Evolutionary conservation across 768 basidiomycete genomes (phyloP).

Genomic region (Amanita fuliginea): DNA sequence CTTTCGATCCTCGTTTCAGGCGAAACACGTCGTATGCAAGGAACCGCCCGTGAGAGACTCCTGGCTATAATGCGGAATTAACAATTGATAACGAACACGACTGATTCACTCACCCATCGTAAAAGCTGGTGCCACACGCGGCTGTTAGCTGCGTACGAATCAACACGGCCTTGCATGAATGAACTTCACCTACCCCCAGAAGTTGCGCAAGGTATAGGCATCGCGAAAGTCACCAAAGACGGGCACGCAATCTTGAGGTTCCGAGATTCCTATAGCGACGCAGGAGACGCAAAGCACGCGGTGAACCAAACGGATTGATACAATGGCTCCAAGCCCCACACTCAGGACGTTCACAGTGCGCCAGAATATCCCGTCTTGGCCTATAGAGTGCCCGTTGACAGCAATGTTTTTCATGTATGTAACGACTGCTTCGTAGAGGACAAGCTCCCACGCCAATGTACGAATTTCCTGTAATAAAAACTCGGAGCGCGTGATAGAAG

Average conservation of each 20-base stretch:
- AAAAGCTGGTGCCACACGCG: slow-evolving; percentile 16
- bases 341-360: slow-evolving; percentile 9
- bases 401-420: slow-evolving; percentile 8
- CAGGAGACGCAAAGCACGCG: slow-evolving; percentile 7
- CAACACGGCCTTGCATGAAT: neutral
- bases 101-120: slow-evolving; percentile 10
- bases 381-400: slow-evolving; percentile 7
- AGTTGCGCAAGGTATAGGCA: slow-evolving; percentile 12
- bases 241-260: slow-evolving; percentile 14
- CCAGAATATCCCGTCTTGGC: slow-evolving; percentile 7
- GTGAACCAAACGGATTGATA: slow-evolving; percentile 5
- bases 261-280: slow-evolving; percentile 10
- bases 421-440: slow-evolving; percentile 13
- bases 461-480: slow-evolving; percentile 14
- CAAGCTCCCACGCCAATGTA: slow-evolving; percentile 8
- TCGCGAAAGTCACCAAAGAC: slow-evolving; percentile 13
- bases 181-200: slow-evolving; percentile 17
- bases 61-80: neutral
- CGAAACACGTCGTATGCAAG: slow-evolving; percentile 2
- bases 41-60: slow-evolving; percentile 7
- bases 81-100: neutral
- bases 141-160: slow-evolving; percentile 4
- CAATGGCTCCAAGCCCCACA: slow-evolving; percentile 10
- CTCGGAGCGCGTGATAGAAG: slow-evolving; percentile 11
- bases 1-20: slow-evolving; percentile 7